These are phyloP conservation scores for Fagopyrum tataricum DNA, from an alignment of 148 eudicot species.

Conservation along the genomic window DNA sequence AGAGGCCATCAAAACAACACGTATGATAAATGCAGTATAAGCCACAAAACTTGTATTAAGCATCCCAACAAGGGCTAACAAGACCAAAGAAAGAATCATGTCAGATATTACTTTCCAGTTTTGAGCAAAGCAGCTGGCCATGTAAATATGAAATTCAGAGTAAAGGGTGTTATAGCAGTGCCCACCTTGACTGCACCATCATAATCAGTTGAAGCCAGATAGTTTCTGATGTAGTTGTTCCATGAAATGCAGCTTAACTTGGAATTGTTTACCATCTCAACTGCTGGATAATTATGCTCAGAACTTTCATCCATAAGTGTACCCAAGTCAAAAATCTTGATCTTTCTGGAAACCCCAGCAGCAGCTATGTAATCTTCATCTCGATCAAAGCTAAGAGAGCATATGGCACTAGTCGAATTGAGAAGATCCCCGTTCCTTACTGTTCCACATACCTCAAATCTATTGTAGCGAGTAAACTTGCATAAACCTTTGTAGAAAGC, in stretches of 20 bases:
- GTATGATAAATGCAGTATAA: no score
- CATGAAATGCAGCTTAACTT: conserved; percentile 81
- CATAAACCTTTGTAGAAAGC: conserved; percentile 61
- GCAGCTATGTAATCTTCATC: conserved; percentile 82
- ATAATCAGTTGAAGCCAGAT: conserved; percentile 84
- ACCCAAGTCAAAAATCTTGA: conserved; percentile 62
- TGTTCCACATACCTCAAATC: conserved; percentile 55
- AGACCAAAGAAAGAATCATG: neutral
- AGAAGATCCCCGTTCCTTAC: conserved; percentile 52
- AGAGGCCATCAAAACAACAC: no score
- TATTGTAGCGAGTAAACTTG: conserved; percentile 67
- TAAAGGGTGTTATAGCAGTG: neutral
- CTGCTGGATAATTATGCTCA: conserved; percentile 76
- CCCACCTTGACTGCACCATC: conserved; percentile 87
- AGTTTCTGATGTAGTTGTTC: conserved; percentile 80
- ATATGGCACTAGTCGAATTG: conserved; percentile 60
- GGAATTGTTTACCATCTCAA: conserved; percentile 66
- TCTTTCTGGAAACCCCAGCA: conserved; percentile 79
- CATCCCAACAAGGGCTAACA: neutral
- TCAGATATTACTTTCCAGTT: neutral
- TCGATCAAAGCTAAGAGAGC: conserved; percentile 84
- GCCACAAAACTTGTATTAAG: no score
- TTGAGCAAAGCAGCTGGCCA: neutral
- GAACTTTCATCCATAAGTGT: conserved; percentile 44
- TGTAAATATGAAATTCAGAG: neutral